These are phyloP conservation scores for Diaporthe ilicicola DNA, from an alignment of 2,329 filamentous ascomycete genomes.

Conservation along the genomic window DNA sequence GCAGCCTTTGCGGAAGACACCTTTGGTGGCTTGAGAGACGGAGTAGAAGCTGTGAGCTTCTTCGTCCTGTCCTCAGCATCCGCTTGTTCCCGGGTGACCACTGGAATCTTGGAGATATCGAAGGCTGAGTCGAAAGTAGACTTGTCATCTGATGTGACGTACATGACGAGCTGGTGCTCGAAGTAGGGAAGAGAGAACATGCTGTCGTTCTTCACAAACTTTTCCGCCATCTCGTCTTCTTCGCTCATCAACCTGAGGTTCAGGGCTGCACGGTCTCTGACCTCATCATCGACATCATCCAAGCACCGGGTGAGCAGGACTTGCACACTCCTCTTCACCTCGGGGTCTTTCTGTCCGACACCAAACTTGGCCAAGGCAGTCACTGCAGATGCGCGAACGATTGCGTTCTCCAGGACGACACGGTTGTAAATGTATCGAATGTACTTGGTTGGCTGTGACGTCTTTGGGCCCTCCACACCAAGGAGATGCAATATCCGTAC, in stretches of 20 bases:
- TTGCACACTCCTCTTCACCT: constrained; percentile 94
- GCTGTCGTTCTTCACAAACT: constrained; percentile 95
- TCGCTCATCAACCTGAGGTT: constrained; percentile 93
- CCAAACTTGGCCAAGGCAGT: constrained; percentile 97
- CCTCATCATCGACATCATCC: constrained; percentile 97
- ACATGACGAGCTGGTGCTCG: constrained; percentile 97
- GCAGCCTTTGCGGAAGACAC: constrained; percentile 78
- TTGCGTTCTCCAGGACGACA: constrained; percentile 95
- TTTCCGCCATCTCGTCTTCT: constrained; percentile 84
- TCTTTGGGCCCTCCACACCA: constrained; percentile 93
- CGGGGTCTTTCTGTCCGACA: constrained; percentile 93
- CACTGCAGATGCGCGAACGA: constrained; percentile 93
- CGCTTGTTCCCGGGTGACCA: constrained; percentile 95
- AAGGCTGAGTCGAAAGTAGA: constrained; percentile 86
- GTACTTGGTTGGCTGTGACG: constrained; percentile 95
- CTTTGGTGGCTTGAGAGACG: constrained; percentile 92
- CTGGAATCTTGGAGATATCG: constrained; percentile 88
- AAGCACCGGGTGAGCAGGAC: constrained; percentile 93
- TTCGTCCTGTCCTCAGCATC: constrained; percentile 96
- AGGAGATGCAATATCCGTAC: constrained; percentile 95
- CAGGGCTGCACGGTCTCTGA: constrained; percentile 91
- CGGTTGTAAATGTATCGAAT: constrained; percentile 99
- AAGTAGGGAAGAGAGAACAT: constrained; percentile 96
- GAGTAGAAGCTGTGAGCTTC: constrained; percentile 93
- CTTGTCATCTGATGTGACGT: constrained; percentile 92